These are phyloP conservation scores for Hygrophila difformis DNA, from an alignment of 257 asterid genomes.

Conservation along the genomic window DNA sequence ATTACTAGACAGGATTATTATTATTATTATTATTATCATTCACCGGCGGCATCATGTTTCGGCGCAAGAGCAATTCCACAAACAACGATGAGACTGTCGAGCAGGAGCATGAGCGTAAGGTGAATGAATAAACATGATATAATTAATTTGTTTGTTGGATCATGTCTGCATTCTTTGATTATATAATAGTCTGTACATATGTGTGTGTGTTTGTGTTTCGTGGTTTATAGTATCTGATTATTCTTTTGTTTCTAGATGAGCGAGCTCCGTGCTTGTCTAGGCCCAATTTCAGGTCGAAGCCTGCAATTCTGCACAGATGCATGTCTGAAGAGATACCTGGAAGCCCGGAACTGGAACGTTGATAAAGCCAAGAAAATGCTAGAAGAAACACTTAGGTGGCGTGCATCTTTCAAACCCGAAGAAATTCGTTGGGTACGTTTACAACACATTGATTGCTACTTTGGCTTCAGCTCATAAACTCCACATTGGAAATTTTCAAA, in stretches of 20 bases:
- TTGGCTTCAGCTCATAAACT: too few relatives aligned
- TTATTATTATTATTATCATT: too few relatives aligned
- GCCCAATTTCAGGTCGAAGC: constrained; percentile 58
- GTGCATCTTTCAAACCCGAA: constrained; percentile 77
- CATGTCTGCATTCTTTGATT: not conserved
- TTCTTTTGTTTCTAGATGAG: constrained; percentile 57
- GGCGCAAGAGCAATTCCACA: constrained; percentile 47
- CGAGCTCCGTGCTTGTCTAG: constrained; percentile 66
- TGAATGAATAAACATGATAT: constrained; percentile 11
- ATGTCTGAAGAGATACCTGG: constrained; percentile 77
- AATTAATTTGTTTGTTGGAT: not conserved
- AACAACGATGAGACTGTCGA: constrained; percentile 43
- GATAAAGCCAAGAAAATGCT: constrained; percentile 87
- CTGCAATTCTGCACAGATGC: constrained; percentile 66
- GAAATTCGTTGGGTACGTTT: constrained; percentile 89
- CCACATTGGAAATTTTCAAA: too few relatives aligned
- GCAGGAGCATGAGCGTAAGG: constrained; percentile 56
- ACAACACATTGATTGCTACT: too few relatives aligned
- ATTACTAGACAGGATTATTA: too few relatives aligned
- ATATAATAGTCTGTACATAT: not conserved
- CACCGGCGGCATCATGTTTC: constrained; percentile 54
- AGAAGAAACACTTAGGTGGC: constrained; percentile 85
- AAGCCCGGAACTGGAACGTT: constrained; percentile 76
- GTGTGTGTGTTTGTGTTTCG: too few relatives aligned
- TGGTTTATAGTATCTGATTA: too few relatives aligned